Conservation (phyloP, 1,284 basidiomycete genomes). For the Moesziomyces parantarcticus region DNA sequence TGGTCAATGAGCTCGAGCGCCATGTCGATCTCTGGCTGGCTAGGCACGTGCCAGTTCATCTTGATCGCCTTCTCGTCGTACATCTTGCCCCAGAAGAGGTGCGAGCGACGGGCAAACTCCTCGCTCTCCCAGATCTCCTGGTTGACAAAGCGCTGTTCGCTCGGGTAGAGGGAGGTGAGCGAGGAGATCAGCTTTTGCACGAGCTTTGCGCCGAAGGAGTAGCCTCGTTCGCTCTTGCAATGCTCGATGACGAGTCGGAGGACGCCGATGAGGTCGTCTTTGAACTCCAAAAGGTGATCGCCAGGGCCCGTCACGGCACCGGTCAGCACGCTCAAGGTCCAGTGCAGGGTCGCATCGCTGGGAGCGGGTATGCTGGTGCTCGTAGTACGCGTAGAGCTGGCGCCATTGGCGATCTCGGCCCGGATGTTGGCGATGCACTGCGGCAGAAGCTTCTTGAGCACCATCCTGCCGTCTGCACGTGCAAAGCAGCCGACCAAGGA, state of each 20-base stretch:
- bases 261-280: conserved; percentile 77
- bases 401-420: conserved; percentile 87
- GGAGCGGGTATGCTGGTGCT: conserved; percentile 83
- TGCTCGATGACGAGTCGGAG: conserved; percentile 79
- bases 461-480: conserved; percentile 80
- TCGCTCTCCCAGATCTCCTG: conserved; percentile 81
- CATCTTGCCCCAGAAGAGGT: conserved; percentile 83
- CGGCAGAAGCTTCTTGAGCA: conserved; percentile 82
- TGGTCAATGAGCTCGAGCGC: conserved; percentile 81
- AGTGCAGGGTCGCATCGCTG: conserved; percentile 91
- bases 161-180: conserved; percentile 81
- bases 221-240: conserved; percentile 90
- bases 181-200: conserved; percentile 83
- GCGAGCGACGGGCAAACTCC: conserved; percentile 81
- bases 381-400: conserved; percentile 89
- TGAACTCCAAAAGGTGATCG: conserved; percentile 75
- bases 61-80: conserved; percentile 83
- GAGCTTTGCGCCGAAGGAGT: conserved; percentile 81
- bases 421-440: conserved; percentile 83
- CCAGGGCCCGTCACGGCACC: conserved; percentile 56
- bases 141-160: conserved; percentile 86
- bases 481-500: conserved; percentile 88
- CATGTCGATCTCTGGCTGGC: conserved; percentile 80
- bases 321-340: conserved; percentile 73
- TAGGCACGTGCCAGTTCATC: conserved; percentile 89